Conservation (phyloP, 495 filamentous ascomycete species). For the Hypoxylon perforatum region DNA sequence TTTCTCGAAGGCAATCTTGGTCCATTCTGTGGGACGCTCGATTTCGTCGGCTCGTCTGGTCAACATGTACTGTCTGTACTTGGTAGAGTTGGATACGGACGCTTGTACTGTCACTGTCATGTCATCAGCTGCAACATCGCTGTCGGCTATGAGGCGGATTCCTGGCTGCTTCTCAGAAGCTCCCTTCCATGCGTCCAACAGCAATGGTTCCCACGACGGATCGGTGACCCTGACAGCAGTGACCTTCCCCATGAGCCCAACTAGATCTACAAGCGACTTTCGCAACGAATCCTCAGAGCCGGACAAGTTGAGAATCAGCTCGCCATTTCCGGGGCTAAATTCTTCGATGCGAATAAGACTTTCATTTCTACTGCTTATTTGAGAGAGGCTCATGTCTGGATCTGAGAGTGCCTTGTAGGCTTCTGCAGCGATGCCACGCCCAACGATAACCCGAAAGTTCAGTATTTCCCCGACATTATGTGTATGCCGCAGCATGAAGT, state of each 20-base stretch:
- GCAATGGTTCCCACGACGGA: slow-evolving; percentile 5
- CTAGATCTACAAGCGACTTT: slow-evolving; percentile 35
- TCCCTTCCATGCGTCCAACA: slow-evolving; percentile 15
- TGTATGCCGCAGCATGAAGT: slow-evolving; percentile 40
- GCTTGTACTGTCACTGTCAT: slow-evolving; percentile 33
- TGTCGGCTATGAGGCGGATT: slow-evolving; percentile 19
- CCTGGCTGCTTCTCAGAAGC: background rate
- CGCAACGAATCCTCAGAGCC: slow-evolving; percentile 35
- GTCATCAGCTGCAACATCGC: slow-evolving; percentile 17
- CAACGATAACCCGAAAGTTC: slow-evolving; percentile 38
- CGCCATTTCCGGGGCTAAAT: background rate
- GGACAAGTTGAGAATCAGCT: slow-evolving; percentile 34
- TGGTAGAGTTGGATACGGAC: background rate
- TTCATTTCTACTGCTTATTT: slow-evolving; percentile 38
- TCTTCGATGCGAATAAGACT: slow-evolving; percentile 32
- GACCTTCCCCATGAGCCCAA: slow-evolving; percentile 29
- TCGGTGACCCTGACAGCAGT: slow-evolving; percentile 35
- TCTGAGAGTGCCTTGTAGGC: slow-evolving; percentile 29
- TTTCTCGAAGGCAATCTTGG: slow-evolving; percentile 45
- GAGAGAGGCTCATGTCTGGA: slow-evolving; percentile 36
- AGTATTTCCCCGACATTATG: slow-evolving; percentile 30
- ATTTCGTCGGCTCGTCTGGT: slow-evolving; percentile 47
- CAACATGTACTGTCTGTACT: slow-evolving; percentile 32
- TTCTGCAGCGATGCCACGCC: slow-evolving; percentile 27
- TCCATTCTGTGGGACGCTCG: slow-evolving; percentile 48